A percentile compares a stretch with the other conserved stretches of the same genome.
These are phyloP conservation scores for Oryza meyeriana DNA, from an alignment of 176 grass and related monocot genomes.

Conservation along the genomic window DNA sequence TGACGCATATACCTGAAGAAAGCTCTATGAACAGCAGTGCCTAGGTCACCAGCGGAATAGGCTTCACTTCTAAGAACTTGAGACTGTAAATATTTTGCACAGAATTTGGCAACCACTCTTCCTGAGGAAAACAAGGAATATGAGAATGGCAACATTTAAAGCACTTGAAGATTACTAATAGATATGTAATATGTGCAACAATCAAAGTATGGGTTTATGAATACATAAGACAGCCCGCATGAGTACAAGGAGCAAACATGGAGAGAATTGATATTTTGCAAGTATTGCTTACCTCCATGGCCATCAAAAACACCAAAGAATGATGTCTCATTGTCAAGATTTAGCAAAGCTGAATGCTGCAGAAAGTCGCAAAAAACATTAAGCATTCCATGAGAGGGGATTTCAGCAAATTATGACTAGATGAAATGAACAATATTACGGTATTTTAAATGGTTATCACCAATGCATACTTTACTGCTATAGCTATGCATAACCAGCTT, in stretches of 20 bases:
- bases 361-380: slow-evolving; percentile 35
- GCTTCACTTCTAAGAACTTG: slow-evolving; percentile 82
- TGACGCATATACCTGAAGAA: slow-evolving; percentile 79
- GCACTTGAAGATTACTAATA: background rate
- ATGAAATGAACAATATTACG: slow-evolving; percentile 17
- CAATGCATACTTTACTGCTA: background rate
- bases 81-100: slow-evolving; percentile 82
- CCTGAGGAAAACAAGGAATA: slow-evolving; percentile 53
- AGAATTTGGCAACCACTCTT: slow-evolving; percentile 93
- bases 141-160: slow-evolving; percentile 11
- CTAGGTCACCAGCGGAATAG: slow-evolving; percentile 76
- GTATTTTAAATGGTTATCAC: slow-evolving; percentile 5
- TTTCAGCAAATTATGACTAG: slow-evolving; percentile 12
- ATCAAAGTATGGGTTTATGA: background rate
- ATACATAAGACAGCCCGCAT: background rate
- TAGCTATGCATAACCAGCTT: slow-evolving; percentile 8
- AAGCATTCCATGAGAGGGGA: background rate
- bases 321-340: slow-evolving; percentile 76
- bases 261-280: slow-evolving; percentile 5
- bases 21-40: slow-evolving; percentile 65
- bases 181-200: background rate
- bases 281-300: slow-evolving; percentile 70
- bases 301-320: slow-evolving; percentile 99
- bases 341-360: slow-evolving; percentile 83
- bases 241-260: slow-evolving; percentile 25